phyloP scores from a whole-genome alignment of 768 basidiomycete genomes.

The Ramaria rubella region DNA sequence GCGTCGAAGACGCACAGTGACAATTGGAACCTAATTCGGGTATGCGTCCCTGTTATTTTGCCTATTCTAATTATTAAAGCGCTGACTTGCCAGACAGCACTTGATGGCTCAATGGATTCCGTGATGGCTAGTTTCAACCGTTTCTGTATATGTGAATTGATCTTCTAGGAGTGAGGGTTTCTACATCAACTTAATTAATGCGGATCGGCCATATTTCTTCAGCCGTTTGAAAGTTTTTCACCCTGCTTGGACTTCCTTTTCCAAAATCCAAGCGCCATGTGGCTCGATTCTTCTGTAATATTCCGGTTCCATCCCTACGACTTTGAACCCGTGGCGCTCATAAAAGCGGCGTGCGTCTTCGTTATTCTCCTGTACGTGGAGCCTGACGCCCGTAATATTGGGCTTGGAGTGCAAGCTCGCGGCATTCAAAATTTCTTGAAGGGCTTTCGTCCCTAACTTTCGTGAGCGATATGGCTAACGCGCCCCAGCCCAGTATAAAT shows the following conservation, averaged over 20 bases:
- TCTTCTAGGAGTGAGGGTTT: background rate
- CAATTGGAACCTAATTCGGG: background rate
- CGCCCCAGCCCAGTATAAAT: conserved; percentile 1
- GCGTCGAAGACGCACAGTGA: conserved; percentile 48
- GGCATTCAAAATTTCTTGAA: conserved; percentile 60
- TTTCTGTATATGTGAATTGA: background rate
- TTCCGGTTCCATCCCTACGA: conserved; percentile 55
- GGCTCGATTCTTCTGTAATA: conserved; percentile 91
- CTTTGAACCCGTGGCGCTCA: conserved; percentile 73
- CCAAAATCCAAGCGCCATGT: conserved; percentile 81
- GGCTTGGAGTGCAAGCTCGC: conserved; percentile 53
- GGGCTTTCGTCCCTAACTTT: conserved; percentile 63
- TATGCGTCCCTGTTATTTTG: background rate
- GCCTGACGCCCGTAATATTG: conserved; percentile 63
- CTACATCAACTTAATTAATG: background rate
- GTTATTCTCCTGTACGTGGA: conserved; percentile 87
- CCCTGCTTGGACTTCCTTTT: conserved; percentile 39
- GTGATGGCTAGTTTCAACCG: background rate
- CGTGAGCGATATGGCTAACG: conserved; percentile 78
- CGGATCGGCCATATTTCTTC: background rate
- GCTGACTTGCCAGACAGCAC: background rate
- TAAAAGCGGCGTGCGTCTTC: conserved; percentile 73
- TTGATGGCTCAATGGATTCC: background rate
- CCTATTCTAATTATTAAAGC: background rate
- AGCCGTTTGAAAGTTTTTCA: background rate